Evolutionary conservation across 73 alveolate species (phyloP).

Genomic region (Tetrahymena thermophila): DNA sequence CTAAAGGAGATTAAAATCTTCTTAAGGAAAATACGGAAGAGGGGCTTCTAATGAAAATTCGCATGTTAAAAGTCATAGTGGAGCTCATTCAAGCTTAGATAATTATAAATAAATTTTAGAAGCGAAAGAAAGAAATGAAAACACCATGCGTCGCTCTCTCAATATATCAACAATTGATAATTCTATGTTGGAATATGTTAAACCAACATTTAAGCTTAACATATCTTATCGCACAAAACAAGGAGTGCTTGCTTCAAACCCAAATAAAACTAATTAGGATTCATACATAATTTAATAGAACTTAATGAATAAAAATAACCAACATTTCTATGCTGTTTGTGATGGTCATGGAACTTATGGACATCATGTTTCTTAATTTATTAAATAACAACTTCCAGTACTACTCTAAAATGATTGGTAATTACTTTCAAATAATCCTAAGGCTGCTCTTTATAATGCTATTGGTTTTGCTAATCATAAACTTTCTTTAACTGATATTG

Average conservation of each 20-base stretch:
- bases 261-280: conserved; percentile 2
- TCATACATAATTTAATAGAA: background rate
- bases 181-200: background rate
- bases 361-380: conserved; percentile 33
- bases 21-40: background rate
- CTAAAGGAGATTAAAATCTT: background rate
- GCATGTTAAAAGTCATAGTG: background rate
- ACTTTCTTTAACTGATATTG: background rate
- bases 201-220: background rate
- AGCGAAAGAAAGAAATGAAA: background rate
- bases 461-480: background rate
- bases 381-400: conserved; percentile 36
- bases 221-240: background rate
- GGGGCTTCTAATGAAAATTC: background rate
- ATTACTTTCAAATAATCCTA: background rate
- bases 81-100: background rate
- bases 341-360: conserved; percentile 62
- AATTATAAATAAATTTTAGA: background rate
- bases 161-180: background rate
- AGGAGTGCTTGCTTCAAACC: background rate
- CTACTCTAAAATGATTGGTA: background rate
- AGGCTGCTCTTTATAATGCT: background rate
- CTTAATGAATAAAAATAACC: background rate
- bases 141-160: background rate
- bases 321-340: conserved; percentile 52